phyloP scores from a whole-genome alignment of 2,329 filamentous ascomycete genomes.

The Paecilomyces fulvus region DNA sequence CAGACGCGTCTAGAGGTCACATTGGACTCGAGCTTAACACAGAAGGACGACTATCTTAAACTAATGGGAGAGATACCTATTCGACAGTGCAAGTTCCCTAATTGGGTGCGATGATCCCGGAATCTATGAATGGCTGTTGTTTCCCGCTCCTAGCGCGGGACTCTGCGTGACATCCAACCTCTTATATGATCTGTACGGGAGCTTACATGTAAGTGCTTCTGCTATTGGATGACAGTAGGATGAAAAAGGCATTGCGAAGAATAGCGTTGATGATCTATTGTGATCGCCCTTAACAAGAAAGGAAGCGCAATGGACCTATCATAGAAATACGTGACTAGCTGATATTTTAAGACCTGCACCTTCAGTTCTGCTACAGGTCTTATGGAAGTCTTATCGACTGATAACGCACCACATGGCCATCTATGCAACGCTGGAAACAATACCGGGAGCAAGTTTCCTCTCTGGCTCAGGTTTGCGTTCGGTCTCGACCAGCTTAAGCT shows the following conservation, averaged over 20 bases:
- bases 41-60: background rate
- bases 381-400: background rate
- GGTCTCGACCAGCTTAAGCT: slow-evolving; percentile 9
- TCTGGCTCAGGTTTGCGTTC: background rate
- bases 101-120: slow-evolving; percentile 18
- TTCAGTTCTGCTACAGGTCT: background rate
- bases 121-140: background rate
- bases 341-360: background rate
- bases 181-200: background rate
- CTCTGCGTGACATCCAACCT: background rate
- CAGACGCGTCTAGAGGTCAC: background rate
- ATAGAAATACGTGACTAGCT: background rate
- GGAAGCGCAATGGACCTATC: background rate
- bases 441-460: slow-evolving; percentile 4
- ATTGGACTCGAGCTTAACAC: background rate
- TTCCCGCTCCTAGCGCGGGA: background rate
- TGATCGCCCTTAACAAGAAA: background rate
- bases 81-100: slow-evolving; percentile 8
- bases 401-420: background rate
- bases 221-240: background rate
- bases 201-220: background rate
- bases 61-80: background rate
- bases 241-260: background rate
- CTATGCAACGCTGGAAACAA: slow-evolving; percentile 3
- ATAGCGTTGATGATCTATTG: background rate